These are phyloP conservation scores for Medicago ruthenica DNA, from an alignment of 306 rosid species.

Conservation along the genomic window DNA sequence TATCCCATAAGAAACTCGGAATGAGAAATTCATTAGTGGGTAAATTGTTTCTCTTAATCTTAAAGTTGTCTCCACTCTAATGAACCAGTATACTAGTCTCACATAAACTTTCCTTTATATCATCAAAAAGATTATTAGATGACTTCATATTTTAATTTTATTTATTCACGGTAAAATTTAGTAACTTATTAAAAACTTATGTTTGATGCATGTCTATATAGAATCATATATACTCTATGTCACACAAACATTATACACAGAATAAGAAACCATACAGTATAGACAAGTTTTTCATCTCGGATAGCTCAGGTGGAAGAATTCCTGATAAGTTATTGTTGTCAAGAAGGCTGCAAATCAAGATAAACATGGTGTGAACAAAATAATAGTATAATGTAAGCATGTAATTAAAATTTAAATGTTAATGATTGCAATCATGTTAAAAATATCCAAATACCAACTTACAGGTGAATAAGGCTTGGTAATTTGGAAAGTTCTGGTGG, in stretches of 20 bases:
- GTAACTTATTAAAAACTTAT: too few relatives aligned
- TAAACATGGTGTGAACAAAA: conserved; percentile 38
- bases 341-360: conserved; percentile 74
- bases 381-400: conserved; percentile 5
- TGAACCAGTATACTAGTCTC: too few relatives aligned
- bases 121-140: too few relatives aligned
- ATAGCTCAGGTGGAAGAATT: conserved; percentile 70
- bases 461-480: conserved; percentile 77
- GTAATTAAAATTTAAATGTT: conserved; percentile 22
- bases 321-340: conserved; percentile 94
- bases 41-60: too few relatives aligned
- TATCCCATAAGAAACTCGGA: too few relatives aligned
- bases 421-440: neutral
- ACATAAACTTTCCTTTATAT: too few relatives aligned
- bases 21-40: too few relatives aligned
- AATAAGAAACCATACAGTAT: conserved; percentile 58
- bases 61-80: too few relatives aligned
- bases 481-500: conserved; percentile 72
- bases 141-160: too few relatives aligned
- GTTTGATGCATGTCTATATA: neutral
- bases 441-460: conserved; percentile 48
- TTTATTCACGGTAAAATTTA: too few relatives aligned
- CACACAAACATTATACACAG: conserved; percentile 2
- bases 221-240: neutral
- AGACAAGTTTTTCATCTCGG: conserved; percentile 50